Evolutionary conservation across 2,329 filamentous ascomycete genomes (phyloP).

Genomic region (Remersonia thermophila): DNA sequence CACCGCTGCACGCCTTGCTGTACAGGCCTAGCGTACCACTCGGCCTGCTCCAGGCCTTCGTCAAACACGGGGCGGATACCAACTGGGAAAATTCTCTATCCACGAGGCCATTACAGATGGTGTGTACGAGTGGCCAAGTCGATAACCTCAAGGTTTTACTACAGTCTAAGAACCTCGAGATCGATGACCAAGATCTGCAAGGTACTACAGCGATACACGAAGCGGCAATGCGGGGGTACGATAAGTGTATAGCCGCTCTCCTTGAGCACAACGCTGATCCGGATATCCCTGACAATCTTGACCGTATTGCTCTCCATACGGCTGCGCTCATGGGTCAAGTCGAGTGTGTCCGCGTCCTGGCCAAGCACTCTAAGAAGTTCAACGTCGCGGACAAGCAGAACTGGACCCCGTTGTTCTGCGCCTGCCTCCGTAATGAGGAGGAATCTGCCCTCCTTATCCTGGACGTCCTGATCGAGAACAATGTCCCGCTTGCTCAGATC

Average conservation of each 20-base stretch:
- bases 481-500: conserved; percentile 10
- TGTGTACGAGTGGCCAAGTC: conserved; percentile 5
- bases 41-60: conserved; percentile 9
- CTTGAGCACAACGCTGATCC: conserved; percentile 8
- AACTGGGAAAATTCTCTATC: conserved; percentile 10
- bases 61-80: conserved; percentile 8
- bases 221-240: conserved; percentile 2
- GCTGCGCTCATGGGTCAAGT: conserved; percentile 5
- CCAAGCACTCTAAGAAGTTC: conserved; percentile 6
- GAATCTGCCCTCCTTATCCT: conserved; percentile 7
- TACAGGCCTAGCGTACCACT: conserved; percentile 3
- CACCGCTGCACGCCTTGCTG: conserved; percentile 10
- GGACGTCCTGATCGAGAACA: conserved; percentile 7
- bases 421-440: conserved; percentile 8
- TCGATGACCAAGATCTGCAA: conserved; percentile 11
- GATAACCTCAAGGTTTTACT: conserved; percentile 9
- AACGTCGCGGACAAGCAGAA: conserved; percentile 6
- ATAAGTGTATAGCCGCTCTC: conserved; percentile 4
- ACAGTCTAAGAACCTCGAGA: conserved; percentile 5
- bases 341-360: conserved; percentile 1
- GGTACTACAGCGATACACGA: conserved; percentile 12
- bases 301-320: conserved; percentile 5
- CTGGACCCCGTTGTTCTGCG: conserved; percentile 12
- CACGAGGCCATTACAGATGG: conserved; percentile 7
- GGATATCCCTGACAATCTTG: conserved; percentile 5